Conservation (phyloP, 2,329 filamentous ascomycete genomes). For the Raffaelea ambrosiae region DNA sequence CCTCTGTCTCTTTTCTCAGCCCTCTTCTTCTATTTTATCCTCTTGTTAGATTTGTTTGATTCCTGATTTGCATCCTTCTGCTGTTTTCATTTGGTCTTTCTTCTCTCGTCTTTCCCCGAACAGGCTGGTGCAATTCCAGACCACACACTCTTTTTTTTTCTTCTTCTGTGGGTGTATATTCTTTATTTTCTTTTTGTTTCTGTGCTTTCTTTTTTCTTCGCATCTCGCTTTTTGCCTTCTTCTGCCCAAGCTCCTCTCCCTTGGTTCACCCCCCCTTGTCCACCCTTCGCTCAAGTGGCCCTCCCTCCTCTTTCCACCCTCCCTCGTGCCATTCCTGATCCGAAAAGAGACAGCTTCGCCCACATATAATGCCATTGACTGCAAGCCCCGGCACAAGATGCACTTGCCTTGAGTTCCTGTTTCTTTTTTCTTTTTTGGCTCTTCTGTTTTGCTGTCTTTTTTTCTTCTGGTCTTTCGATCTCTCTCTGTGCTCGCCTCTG, state of each 20-base stretch:
- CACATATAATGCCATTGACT: too few relatives aligned
- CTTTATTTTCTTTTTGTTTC: neutral
- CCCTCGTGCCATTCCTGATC: too few relatives aligned
- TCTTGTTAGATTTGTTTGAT: too few relatives aligned
- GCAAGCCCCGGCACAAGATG: neutral
- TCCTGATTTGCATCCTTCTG: too few relatives aligned
- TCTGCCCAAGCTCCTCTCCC: neutral
- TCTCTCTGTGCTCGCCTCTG: neutral
- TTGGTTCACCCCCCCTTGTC: too few relatives aligned
- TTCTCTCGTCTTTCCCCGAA: neutral
- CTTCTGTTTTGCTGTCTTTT: neutral
- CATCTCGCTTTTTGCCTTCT: neutral
- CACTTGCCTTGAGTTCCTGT: neutral
- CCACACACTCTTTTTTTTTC: neutral
- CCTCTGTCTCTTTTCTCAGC: too few relatives aligned
- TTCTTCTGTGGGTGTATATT: neutral
- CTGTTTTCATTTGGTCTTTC: neutral
- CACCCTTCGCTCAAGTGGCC: too few relatives aligned
- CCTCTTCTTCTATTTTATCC: too few relatives aligned
- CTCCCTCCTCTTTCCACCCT: too few relatives aligned
- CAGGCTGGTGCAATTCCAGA: too few relatives aligned
- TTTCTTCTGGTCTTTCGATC: too few relatives aligned
- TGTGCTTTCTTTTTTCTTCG: neutral
- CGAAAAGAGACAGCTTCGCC: neutral
- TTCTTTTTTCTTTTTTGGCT: neutral